A percentile compares a stretch with the other conserved stretches of the same genome.
phyloP scores from a whole-genome alignment of 257 asterid species.

The Solanum verrucosum region DNA sequence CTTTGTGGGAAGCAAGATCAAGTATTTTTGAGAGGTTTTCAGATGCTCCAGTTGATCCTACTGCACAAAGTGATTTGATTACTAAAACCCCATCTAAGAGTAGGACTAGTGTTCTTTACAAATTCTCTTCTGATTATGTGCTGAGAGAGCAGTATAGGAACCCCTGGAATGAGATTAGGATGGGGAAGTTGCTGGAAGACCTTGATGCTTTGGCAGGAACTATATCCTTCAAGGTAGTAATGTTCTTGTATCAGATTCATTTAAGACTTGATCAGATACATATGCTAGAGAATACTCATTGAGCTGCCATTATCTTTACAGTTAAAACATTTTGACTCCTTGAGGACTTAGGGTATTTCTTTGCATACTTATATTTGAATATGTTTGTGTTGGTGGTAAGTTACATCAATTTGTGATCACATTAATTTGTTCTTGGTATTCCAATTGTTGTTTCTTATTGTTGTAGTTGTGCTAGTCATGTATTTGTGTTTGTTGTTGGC shows the following conservation, averaged over 20 bases:
- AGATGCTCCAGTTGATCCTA: conserved; percentile 17
- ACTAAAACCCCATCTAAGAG: conserved; percentile 51
- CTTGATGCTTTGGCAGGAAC: conserved; percentile 99
- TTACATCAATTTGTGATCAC: neutral
- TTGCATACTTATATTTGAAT: neutral
- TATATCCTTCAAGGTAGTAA: conserved; percentile 64
- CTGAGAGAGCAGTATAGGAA: conserved; percentile 85
- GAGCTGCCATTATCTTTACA: neutral
- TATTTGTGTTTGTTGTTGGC: neutral
- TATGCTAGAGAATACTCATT: neutral
- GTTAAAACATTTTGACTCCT: neutral
- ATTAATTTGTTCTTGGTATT: neutral
- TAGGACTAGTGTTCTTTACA: conserved; percentile 56
- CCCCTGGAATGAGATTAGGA: conserved; percentile 85
- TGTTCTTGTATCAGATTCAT: neutral
- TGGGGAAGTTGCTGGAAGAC: conserved; percentile 91
- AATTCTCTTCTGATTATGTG: conserved; percentile 64
- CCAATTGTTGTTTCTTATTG: neutral
- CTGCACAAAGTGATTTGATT: conserved; percentile 36
- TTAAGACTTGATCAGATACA: neutral
- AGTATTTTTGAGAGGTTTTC: conserved; percentile 40
- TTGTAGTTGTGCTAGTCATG: neutral
- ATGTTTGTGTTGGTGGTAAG: neutral
- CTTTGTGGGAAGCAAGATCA: conserved; percentile 87
- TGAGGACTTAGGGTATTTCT: neutral